Percentiles rank a stretch among this genome's conserved stretches.
Evolutionary conservation across 2,329 filamentous ascomycete genomes (phyloP).

Genomic region (Didymella lethalis): DNA sequence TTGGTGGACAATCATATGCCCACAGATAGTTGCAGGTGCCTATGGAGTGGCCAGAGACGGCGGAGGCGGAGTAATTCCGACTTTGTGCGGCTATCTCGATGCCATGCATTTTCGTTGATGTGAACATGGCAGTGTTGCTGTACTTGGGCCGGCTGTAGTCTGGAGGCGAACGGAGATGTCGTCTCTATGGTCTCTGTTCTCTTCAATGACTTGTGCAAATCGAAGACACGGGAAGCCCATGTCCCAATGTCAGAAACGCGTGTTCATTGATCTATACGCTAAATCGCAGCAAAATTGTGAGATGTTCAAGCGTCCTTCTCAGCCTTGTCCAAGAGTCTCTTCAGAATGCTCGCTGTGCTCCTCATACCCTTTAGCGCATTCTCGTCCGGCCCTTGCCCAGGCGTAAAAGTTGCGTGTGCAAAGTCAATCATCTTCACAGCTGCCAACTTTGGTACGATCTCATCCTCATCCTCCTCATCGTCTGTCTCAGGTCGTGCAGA

Average conservation of each 20-base stretch:
- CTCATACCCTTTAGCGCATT: constrained; percentile 79
- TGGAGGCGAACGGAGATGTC: no score
- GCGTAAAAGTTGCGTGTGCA: constrained; percentile 86
- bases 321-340: constrained; percentile 60
- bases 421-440: constrained; percentile 94
- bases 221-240: no score
- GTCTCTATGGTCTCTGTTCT: no score
- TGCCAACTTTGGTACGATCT: constrained; percentile 69
- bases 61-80: no score
- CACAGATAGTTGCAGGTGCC: no score
- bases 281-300: constrained; percentile 7
- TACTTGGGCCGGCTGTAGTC: no score
- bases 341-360: constrained; percentile 75
- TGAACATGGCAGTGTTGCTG: no score
- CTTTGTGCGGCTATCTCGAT: no score
- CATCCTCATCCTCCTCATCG: constrained; percentile 57
- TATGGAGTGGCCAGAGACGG: no score
- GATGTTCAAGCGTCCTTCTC: constrained; percentile 28
- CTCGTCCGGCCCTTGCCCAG: constrained; percentile 83
- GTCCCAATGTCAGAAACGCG: not conserved
- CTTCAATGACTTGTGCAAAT: no score
- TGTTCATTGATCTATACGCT: constrained; percentile 14
- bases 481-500: constrained; percentile 24
- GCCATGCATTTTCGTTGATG: no score
- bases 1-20: no score